A percentile compares a stretch with the other conserved stretches of the same genome.
Evolutionary conservation across 371 early-diverging fungal genomes (phyloP).

Genomic region (Chytridiales sp.): DNA sequence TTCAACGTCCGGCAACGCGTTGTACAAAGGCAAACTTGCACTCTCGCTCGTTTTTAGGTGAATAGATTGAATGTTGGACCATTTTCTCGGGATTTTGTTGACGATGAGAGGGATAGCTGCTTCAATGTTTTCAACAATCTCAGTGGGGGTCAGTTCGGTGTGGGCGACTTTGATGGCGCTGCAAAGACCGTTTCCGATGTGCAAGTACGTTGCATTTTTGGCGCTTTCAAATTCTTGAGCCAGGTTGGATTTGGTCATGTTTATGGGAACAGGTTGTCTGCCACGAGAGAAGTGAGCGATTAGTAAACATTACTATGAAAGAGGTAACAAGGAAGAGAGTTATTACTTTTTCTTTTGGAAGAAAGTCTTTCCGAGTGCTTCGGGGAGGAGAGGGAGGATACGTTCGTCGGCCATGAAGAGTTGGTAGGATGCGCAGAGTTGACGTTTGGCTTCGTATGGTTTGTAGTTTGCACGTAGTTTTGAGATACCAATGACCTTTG

Average conservation of each 20-base stretch:
- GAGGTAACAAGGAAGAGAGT: neutral
- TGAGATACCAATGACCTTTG: constrained; percentile 72
- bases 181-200: constrained; percentile 67
- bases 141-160: constrained; percentile 52
- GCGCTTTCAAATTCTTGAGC: constrained; percentile 71
- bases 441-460: constrained; percentile 74
- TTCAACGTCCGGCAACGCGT: constrained; percentile 40
- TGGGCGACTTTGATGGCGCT: constrained; percentile 69
- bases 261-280: constrained; percentile 75
- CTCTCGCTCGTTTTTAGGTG: constrained; percentile 79
- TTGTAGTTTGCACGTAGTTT: constrained; percentile 75
- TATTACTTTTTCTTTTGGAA: constrained; percentile 80
- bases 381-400: constrained; percentile 70
- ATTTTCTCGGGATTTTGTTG: constrained; percentile 66
- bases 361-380: constrained; percentile 81
- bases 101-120: constrained; percentile 57
- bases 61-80: constrained; percentile 76
- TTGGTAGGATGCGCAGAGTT: constrained; percentile 70
- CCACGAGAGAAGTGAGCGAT: neutral
- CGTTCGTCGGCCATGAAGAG: constrained; percentile 86
- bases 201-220: constrained; percentile 73
- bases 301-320: neutral
- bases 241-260: constrained; percentile 62
- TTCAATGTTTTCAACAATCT: constrained; percentile 77
- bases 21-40: constrained; percentile 75